Evolutionary conservation across 306 rosid genomes (phyloP), one percentile per base, ranked within the genome.

Genomic region (Trifolium fragiferum): DNA sequence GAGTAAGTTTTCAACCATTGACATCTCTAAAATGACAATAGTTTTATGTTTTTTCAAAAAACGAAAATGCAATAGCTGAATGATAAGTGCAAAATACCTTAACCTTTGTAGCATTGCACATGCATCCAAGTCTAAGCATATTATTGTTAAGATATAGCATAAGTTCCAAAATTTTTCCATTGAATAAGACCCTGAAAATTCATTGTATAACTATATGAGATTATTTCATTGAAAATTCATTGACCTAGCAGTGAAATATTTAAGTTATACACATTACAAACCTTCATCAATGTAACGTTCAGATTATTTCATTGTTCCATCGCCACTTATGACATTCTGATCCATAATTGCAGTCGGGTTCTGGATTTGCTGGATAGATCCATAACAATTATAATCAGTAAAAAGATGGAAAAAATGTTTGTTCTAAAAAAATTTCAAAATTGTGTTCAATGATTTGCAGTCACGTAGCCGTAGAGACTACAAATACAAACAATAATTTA

Each of bases 341-440:
- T 97, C 98, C 99, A 92, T 94, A 41, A 94, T 89, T 14, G 95
- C 97, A 4, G 99, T 94, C 0, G 99, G 99, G 73, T 88, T 94
- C 78, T 94, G 99, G 76, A 94, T 94, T 92, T 94, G 99, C 98
- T 93, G 90, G 71, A 80, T 7, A 51, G 10, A 25, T 1, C 33
- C 33, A 30, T 30, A 6, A 30, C 33, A 30, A 30, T 30, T 30
- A 30, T 30, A 30, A 30, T 30, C 33, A 30, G 6, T 30, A 30
- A 30, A 30, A 30, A 3, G 33, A 30, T 4, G 33, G 33, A 30
- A 30, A 30, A 30, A 4, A 30, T 30, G 33, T 30, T 30, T 30
- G 33, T 4, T 27, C 4, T 27, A 4, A 30, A 4, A 58, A 23
- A 13, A 6, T 2, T 64, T 64, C 1, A 27, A 65, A 40, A 23